Percentiles rank a stretch among this genome's conserved stretches.
Evolutionary conservation across 805 yeast species (phyloP).

Genomic region (Candida lessepsii): DNA sequence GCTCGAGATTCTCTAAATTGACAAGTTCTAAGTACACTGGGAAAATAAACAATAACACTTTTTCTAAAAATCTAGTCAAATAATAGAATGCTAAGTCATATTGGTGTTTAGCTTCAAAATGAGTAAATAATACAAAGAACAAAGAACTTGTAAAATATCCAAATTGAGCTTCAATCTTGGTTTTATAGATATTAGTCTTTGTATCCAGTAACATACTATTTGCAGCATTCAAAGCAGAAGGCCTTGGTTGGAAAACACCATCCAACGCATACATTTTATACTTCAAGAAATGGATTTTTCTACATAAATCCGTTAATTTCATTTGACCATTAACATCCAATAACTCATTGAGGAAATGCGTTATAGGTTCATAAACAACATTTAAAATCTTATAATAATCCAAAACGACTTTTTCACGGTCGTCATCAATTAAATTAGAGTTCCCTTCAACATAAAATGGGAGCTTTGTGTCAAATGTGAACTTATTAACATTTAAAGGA

Average conservation of each 20-base stretch:
- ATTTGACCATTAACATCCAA: constrained; percentile 11
- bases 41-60: constrained; percentile 7
- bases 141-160: constrained; percentile 11
- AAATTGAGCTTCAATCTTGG: constrained; percentile 8
- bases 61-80: constrained; percentile 8
- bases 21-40: constrained; percentile 10
- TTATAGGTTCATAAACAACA: constrained; percentile 23
- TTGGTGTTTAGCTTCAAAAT: constrained; percentile 7
- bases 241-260: constrained; percentile 1
- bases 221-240: neutral
- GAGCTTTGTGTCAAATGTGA: constrained; percentile 26
- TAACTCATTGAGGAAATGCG: constrained; percentile 12
- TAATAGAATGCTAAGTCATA: constrained; percentile 11
- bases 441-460: constrained; percentile 35
- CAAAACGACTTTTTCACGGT: constrained; percentile 36
- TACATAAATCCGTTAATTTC: constrained; percentile 19
- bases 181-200: constrained; percentile 2
- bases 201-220: neutral
- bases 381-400: constrained; percentile 27
- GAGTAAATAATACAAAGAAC: constrained; percentile 5
- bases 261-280: constrained; percentile 8
- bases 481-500: constrained; percentile 32
- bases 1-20: constrained; percentile 2
- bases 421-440: constrained; percentile 31
- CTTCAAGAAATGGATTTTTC: constrained; percentile 8